Percentiles rank a stretch among this genome's conserved stretches.
Conservation (phyloP, 2,329 filamentous ascomycete species). For the Trichoderma endophyticum region DNA sequence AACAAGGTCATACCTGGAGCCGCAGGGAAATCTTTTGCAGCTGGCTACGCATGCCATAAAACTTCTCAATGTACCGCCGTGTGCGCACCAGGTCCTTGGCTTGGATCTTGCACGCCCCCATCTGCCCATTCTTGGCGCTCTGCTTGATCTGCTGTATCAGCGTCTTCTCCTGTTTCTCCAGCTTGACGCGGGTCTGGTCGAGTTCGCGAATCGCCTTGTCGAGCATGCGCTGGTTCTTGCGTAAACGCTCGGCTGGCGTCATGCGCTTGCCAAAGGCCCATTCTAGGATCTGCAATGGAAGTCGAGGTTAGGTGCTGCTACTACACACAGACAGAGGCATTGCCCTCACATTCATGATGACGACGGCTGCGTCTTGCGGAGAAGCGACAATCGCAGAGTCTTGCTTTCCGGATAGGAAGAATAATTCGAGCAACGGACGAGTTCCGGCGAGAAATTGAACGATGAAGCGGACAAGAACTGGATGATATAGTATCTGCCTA, state of each 20-base stretch:
- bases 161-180: conserved; percentile 99
- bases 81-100: conserved; percentile 95
- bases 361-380: neutral
- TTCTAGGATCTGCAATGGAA: conserved; percentile 72
- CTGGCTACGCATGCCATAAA: conserved; percentile 97
- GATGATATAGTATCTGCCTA: conserved; percentile 17
- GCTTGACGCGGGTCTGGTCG: conserved; percentile 88
- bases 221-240: conserved; percentile 92
- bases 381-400: neutral
- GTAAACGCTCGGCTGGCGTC: conserved; percentile 87
- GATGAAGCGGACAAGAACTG: neutral
- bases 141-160: conserved; percentile 95
- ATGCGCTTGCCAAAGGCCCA: conserved; percentile 99
- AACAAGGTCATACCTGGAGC: conserved; percentile 66
- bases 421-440: neutral
- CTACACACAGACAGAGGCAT: neutral
- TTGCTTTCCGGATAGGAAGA: neutral
- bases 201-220: conserved; percentile 97
- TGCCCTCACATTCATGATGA: conserved; percentile 52
- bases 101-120: conserved; percentile 98
- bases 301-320: neutral
- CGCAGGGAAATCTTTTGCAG: conserved; percentile 92
- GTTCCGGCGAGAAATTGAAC: neutral
- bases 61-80: conserved; percentile 92
- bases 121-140: conserved; percentile 95